Base-by-base conservation (phyloP, 305 asterid genomes). In the Ajuga reptans region DNA sequence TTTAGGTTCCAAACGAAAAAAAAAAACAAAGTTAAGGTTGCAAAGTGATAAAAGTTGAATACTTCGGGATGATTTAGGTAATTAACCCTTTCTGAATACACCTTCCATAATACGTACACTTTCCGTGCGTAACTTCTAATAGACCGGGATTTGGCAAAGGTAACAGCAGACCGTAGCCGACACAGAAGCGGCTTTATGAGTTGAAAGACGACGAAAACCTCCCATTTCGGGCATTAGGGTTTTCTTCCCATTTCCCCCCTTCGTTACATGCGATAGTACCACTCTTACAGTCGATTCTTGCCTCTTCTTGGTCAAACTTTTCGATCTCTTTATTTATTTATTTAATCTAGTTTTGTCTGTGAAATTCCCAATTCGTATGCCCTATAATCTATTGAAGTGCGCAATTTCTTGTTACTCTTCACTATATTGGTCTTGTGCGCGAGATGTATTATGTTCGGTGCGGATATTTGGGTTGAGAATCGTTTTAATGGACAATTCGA, bases 401-500 rank as follows among this genome's bases (percentile, higher is more conserved):
- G 10, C 21, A n/a, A 11, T 58, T 59, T 46, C 42, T 18, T 27
- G 12, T 16, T 73, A n/a, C 8, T 11, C 11, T 34, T 5, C 36
- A 24, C 34, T 39, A 31, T 37, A 27, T 39, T 59, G 39, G 24
- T 49, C 9, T 3, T 43, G 9, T 42, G 34, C 36, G 37, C n/a
- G 5, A 8, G 58, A 3, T 39, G 9, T 8, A 27, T 4, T 63
- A 36, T 29, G 11, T 16, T 24, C 11, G 41, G 36, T 31, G 65
- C 46, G 31, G 1, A 36, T 58, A 6, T 61, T 59, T 16, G 5
- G 57, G 46, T 9, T 12, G 63, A 47, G 65, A 71, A 49, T 62
- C 27, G 16, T 66, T 64, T 18, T 60, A 71, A 87, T 88, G 96
- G 91, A 75, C 9, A 71, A 69, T 57, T 60, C 73, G 66, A 68